Evolutionary conservation across 768 basidiomycete species (phyloP), one percentile per base, ranked within the genome.

Genomic region (Trametes cubensis): DNA sequence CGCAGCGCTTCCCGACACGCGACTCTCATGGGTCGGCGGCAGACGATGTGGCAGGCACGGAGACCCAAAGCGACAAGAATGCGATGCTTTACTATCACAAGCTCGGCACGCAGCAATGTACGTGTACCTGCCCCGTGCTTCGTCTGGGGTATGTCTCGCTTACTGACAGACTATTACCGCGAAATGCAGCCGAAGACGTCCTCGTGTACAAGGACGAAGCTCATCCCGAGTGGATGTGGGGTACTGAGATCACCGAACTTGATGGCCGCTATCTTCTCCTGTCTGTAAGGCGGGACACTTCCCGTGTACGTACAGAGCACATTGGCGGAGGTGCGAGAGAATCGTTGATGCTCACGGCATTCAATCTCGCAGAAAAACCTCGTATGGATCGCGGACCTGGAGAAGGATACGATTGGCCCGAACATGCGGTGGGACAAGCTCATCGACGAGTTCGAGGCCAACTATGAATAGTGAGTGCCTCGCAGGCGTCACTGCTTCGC

Each of bases 81-180:
- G 88, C 89, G 0, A 86, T 83, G 85, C 71, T 94, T 21, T 90
- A 84, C 71, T 94, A 91, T 72, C 92, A 94, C 69, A 79, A 77
- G 44, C 66, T 93, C 49, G 87, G 88, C 49, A 91, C 92, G 10
- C 69, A 79, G 10, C 92, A 93, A 73, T 80, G 88, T 86, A 75
- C 60, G 78, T 34, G 34, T 72, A 59, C 30, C 40, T 38, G 54
- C 58, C 20, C 39, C n/a, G 58, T 15, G 46, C 30, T 26, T 44
- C 25, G 20, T 58, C 47, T 41, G 56, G 46, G 56, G n/a, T 23
- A n/a, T 8, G 28, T 30, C 42, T 26, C 17, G 34, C 18, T 52
- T 46, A 10, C 46, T 26, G 39, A 57, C 18, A 55, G 7, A 26
- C 46, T 14, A 41, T 20, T 55, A 54, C 55, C 50, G 39, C 34